Base-by-base conservation (phyloP, 2,329 filamentous ascomycete species). In the Fusarium euwallaceae region DNA sequence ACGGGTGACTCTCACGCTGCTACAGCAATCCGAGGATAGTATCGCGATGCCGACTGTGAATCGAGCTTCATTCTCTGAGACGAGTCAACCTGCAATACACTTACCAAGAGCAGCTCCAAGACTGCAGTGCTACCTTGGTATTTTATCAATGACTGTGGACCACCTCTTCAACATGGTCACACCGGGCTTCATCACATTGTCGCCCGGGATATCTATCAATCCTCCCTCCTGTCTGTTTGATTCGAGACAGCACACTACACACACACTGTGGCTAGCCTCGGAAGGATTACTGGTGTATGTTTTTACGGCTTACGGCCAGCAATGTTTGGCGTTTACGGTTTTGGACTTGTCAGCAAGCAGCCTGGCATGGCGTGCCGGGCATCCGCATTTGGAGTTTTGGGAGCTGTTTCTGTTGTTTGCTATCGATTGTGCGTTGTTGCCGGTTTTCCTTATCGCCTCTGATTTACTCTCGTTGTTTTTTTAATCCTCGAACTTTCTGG, bases 1-100 rank as follows among this genome's bases (percentile, higher is more conserved):
- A 82, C 83, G 53, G 74, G 85, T 64, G 87, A 89, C 67, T 78
- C 86, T 79, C 85, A 89, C 81, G 78, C 86, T 64, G 82, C 86
- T 53, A 86, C 87, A 79, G 87, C 88, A 48, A 90, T 86, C 66
- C 81, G 82, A 66, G 83, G 84, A 63, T 86, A 82, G 81, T 65
- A 69, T 39, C 66, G 66, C 41, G 45, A 37, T 39, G 72, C 73
- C 55, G 71, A 77, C 64, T 73, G 74, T 68, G 64, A 58, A 37
- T 43, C 63, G 60, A 68, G 53, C 34, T 53, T 69, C 62, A 66
- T 64, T 53, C 61, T 63, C 62, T 75, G 48, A 72, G 60, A 32
- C 11, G 48, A 29, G 48, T 55, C 48, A 55, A 55, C 48, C 48
- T 55, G 45, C 43, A 61, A 69, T 51, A 45, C 64, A 61, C 16